phyloP scores from a whole-genome alignment of 2,329 filamentous ascomycete genomes.

The Dactylonectria estremocensis region DNA sequence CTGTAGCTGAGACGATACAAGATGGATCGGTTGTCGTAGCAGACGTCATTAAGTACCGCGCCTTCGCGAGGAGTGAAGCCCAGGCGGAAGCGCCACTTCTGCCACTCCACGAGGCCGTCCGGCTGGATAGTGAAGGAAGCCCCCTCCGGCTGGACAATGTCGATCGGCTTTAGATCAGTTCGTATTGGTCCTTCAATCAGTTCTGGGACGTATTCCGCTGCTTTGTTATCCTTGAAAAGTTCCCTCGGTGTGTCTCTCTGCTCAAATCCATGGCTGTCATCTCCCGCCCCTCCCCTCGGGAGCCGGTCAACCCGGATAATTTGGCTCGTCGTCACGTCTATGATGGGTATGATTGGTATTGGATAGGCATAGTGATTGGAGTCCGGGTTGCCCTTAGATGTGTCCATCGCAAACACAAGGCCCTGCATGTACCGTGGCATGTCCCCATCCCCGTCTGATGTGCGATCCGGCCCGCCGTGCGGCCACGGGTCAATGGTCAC shows the following conservation, averaged over 20 bases:
- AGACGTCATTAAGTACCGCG: slow-evolving; percentile 79
- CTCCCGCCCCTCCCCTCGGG: slow-evolving; percentile 62
- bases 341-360: slow-evolving; percentile 71
- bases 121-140: slow-evolving; percentile 73
- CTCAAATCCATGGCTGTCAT: slow-evolving; percentile 58
- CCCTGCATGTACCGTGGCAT: slow-evolving; percentile 63
- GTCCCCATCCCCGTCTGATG: slow-evolving; percentile 46
- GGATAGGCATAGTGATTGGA: slow-evolving; percentile 76
- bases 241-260: slow-evolving; percentile 58
- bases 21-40: slow-evolving; percentile 75
- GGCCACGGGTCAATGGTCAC: slow-evolving; percentile 75
- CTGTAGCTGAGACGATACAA: slow-evolving; percentile 77
- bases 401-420: slow-evolving; percentile 64
- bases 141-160: slow-evolving; percentile 79
- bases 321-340: slow-evolving; percentile 70
- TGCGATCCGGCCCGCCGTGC: slow-evolving; percentile 65
- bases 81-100: slow-evolving; percentile 80
- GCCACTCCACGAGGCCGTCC: slow-evolving; percentile 67
- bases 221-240: slow-evolving; percentile 46
- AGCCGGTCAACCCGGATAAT: slow-evolving; percentile 72
- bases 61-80: slow-evolving; percentile 80
- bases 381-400: slow-evolving; percentile 62
- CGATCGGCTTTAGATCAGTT: slow-evolving; percentile 76
- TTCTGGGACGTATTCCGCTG: slow-evolving; percentile 65
- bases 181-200: slow-evolving; percentile 64